Conservation (phyloP, 139 green algal genomes). For the Picochlorum sp. region DNA sequence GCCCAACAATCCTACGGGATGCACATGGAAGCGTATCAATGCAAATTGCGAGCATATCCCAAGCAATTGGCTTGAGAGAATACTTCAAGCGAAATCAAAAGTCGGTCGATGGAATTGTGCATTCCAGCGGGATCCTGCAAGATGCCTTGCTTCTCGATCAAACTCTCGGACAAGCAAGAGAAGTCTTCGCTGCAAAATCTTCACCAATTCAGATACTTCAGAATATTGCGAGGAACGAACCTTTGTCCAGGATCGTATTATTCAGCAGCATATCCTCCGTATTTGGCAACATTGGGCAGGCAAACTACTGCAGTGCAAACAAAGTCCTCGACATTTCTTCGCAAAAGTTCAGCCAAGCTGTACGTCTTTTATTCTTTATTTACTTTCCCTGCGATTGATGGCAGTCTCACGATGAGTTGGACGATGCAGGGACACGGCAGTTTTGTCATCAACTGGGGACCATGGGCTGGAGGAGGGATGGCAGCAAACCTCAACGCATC, state of each 20-base stretch:
- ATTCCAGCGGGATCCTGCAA: conserved; percentile 28
- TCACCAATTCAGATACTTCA: conserved; percentile 3
- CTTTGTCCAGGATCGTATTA: conserved; percentile 10
- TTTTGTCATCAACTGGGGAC: conserved; percentile 36
- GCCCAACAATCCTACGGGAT: too few relatives aligned
- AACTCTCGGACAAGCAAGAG: conserved; percentile 6
- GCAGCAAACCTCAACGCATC: conserved; percentile 15
- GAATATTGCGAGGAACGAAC: neutral
- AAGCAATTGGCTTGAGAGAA: neutral
- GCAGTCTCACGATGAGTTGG: neutral
- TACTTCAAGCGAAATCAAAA: neutral
- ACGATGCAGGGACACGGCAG: conserved; percentile 5
- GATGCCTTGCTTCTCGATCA: conserved; percentile 27
- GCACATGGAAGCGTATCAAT: too few relatives aligned
- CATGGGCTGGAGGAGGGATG: conserved; percentile 32
- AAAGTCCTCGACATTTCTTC: conserved; percentile 26
- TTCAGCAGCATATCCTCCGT: conserved; percentile 35
- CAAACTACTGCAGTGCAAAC: conserved; percentile 41
- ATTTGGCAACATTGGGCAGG: conserved; percentile 37
- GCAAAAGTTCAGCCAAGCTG: neutral
- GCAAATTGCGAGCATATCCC: neutral
- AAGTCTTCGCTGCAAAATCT: conserved; percentile 30
- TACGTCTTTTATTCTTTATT: too few relatives aligned
- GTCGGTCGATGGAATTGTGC: conserved; percentile 18
- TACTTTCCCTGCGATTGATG: too few relatives aligned